A percentile compares a stretch with the other conserved stretches of the same genome.
These are phyloP conservation scores for Neofusicoccum sp. DNA, from an alignment of 2,329 filamentous ascomycete genomes.

Conservation along the genomic window DNA sequence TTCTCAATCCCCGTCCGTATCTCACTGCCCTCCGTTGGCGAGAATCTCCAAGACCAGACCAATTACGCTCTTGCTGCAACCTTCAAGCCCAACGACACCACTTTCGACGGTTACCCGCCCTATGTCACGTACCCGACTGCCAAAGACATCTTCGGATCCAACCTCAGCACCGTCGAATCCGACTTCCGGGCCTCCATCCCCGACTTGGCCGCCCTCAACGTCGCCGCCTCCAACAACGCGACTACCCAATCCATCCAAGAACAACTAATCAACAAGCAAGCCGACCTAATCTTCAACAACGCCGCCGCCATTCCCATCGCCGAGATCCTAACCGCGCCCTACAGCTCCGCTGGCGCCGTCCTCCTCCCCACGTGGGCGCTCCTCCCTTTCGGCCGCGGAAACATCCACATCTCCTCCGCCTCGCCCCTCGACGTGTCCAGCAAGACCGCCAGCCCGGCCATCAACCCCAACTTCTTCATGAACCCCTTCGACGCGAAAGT, in stretches of 20 bases:
- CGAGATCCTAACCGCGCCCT: slow-evolving; percentile 46
- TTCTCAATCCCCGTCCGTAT: slow-evolving; percentile 23
- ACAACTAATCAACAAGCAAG: slow-evolving; percentile 44
- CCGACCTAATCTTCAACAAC: slow-evolving; percentile 49
- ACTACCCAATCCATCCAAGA: slow-evolving; percentile 36
- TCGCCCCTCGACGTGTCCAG: slow-evolving; percentile 29
- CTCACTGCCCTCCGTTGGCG: slow-evolving; percentile 29
- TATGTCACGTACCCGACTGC: slow-evolving; percentile 38
- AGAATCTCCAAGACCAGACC: slow-evolving; percentile 37
- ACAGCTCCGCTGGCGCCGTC: slow-evolving; percentile 24
- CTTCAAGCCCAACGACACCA: slow-evolving; percentile 25
- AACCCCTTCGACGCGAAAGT: slow-evolving; percentile 38
- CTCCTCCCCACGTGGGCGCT: slow-evolving; percentile 41
- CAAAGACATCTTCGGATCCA: slow-evolving; percentile 34
- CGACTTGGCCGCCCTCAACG: slow-evolving; percentile 28
- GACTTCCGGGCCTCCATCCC: slow-evolving; percentile 28
- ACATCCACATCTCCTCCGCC: slow-evolving; percentile 31
- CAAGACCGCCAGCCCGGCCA: slow-evolving; percentile 27
- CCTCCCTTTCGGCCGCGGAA: slow-evolving; percentile 35
- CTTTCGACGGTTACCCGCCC: slow-evolving; percentile 38
- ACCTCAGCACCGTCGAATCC: slow-evolving; percentile 25
- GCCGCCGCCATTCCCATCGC: slow-evolving; percentile 40
- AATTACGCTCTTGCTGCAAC: slow-evolving; percentile 25
- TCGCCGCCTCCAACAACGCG: slow-evolving; percentile 22
- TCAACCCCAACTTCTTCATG: slow-evolving; percentile 45